Evolutionary conservation across 139 green algal species (phyloP).

Genomic region (Picocystis salinarum): DNA sequence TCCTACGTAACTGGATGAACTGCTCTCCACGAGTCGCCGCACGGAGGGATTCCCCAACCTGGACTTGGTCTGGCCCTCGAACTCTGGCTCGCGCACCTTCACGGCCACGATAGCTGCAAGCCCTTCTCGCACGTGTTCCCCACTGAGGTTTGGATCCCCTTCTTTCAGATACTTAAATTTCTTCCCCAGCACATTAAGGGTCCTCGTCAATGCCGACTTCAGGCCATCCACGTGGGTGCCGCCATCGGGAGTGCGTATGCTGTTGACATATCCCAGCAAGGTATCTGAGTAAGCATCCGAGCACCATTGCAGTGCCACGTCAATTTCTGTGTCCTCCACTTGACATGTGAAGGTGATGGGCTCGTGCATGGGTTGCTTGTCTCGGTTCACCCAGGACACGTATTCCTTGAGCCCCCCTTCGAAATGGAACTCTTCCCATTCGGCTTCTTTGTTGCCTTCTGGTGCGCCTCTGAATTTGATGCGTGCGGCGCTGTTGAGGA

Average conservation of each 20-base stretch:
- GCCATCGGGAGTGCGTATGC: slow-evolving; percentile 82
- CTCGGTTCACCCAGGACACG: slow-evolving; percentile 46
- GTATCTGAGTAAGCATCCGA: slow-evolving; percentile 56
- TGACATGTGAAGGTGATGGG: slow-evolving; percentile 34
- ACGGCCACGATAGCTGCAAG: slow-evolving; percentile 33
- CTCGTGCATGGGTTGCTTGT: slow-evolving; percentile 44
- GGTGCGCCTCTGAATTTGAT: slow-evolving; percentile 23
- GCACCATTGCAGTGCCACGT: slow-evolving; percentile 74
- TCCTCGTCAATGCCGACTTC: slow-evolving; percentile 51
- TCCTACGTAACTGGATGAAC: slow-evolving; percentile 21
- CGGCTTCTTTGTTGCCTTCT: slow-evolving; percentile 6
- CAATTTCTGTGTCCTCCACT: slow-evolving; percentile 43
- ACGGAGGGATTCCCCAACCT: slow-evolving; percentile 86
- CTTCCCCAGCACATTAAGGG: slow-evolving; percentile 45
- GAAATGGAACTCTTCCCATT: slow-evolving; percentile 53
- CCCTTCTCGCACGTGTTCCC: slow-evolving; percentile 80
- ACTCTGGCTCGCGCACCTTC: slow-evolving; percentile 74
- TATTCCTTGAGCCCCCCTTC: slow-evolving; percentile 68
- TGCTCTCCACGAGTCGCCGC: slow-evolving; percentile 49
- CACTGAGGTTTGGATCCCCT: slow-evolving; percentile 27
- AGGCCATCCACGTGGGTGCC: slow-evolving; percentile 90
- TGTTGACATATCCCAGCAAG: slow-evolving; percentile 88
- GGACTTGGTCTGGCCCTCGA: slow-evolving; percentile 89
- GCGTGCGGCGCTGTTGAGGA: slow-evolving; percentile 67
- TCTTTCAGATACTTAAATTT: slow-evolving; percentile 30